These are phyloP conservation scores for Daedaleopsis sinensis DNA, from an alignment of 768 basidiomycete genomes.

Conservation along the genomic window DNA sequence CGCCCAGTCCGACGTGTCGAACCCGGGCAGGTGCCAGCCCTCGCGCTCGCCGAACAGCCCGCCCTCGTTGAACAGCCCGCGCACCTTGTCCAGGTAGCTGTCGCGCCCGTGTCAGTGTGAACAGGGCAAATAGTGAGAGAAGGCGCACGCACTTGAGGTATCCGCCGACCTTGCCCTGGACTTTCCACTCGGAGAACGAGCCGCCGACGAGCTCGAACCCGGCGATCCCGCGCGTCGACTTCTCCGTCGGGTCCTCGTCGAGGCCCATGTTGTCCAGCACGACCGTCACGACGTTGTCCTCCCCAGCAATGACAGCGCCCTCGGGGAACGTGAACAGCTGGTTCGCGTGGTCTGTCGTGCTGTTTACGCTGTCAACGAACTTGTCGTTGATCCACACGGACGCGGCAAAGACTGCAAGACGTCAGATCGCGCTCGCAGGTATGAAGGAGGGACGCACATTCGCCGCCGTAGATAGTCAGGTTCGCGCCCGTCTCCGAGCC, in stretches of 20 bases:
- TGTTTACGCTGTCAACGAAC: slow-evolving; percentile 74
- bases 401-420: slow-evolving; percentile 66
- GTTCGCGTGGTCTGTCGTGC: slow-evolving; percentile 59
- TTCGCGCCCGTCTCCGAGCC: slow-evolving; percentile 66
- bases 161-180: slow-evolving; percentile 50
- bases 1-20: slow-evolving; percentile 63
- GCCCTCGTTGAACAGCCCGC: slow-evolving; percentile 51
- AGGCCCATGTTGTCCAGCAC: slow-evolving; percentile 85
- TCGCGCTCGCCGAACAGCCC: slow-evolving; percentile 46
- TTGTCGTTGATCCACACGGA: slow-evolving; percentile 80
- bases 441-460: slow-evolving; percentile 46
- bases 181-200: slow-evolving; percentile 44
- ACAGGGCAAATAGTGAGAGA: not conserved
- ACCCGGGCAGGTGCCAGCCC: slow-evolving; percentile 59
- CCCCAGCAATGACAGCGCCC: slow-evolving; percentile 48
- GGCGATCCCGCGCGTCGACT: slow-evolving; percentile 77
- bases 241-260: slow-evolving; percentile 57
- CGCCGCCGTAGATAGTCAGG: slow-evolving; percentile 79
- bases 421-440: not conserved
- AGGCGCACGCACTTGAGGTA: slow-evolving; percentile 36
- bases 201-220: slow-evolving; percentile 73
- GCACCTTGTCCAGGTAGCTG: slow-evolving; percentile 72
- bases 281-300: slow-evolving; percentile 77
- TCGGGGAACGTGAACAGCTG: slow-evolving; percentile 63
- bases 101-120: not conserved